Conservation (phyloP, 2,329 filamentous ascomycete species). For the Simplicillium sp. region DNA sequence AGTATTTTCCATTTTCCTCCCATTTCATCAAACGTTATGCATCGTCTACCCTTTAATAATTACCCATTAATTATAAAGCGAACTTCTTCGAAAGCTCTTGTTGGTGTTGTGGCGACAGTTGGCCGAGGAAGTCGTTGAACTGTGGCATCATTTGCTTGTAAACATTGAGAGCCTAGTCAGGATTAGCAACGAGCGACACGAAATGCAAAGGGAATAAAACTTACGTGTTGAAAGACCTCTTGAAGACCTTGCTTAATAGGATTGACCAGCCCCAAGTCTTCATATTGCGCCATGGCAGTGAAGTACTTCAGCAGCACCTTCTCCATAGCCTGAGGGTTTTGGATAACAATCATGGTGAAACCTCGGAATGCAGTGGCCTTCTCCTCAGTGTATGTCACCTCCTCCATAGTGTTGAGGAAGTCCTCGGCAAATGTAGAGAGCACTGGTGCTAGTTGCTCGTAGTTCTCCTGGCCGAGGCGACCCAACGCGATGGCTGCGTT, state of each 20-base stretch:
- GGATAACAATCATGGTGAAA: slow-evolving; percentile 74
- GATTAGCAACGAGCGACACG: slow-evolving; percentile 3
- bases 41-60: too few species aligned
- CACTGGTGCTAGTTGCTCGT: slow-evolving; percentile 67
- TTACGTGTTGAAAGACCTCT: slow-evolving; percentile 67
- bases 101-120: slow-evolving; percentile 39
- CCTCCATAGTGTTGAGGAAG: slow-evolving; percentile 73
- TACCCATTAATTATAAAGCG: slow-evolving; percentile 21
- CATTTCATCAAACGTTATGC: too few species aligned
- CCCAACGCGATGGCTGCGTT: slow-evolving; percentile 93
- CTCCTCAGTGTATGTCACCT: slow-evolving; percentile 82
- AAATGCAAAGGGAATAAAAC: slow-evolving; percentile 15
- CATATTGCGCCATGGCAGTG: slow-evolving; percentile 69
- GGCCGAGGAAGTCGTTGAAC: slow-evolving; percentile 44
- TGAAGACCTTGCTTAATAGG: slow-evolving; percentile 57
- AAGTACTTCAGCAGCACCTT: slow-evolving; percentile 76
- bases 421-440: slow-evolving; percentile 71
- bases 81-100: slow-evolving; percentile 40
- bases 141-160: slow-evolving; percentile 53
- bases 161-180: slow-evolving; percentile 36
- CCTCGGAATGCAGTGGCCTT: slow-evolving; percentile 91
- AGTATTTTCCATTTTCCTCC: too few species aligned
- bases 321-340: slow-evolving; percentile 90
- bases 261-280: slow-evolving; percentile 50
- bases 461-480: slow-evolving; percentile 71